These are phyloP conservation scores for Ramularia endophylla DNA, from an alignment of 2,329 filamentous ascomycete genomes.

Conservation along the genomic window DNA sequence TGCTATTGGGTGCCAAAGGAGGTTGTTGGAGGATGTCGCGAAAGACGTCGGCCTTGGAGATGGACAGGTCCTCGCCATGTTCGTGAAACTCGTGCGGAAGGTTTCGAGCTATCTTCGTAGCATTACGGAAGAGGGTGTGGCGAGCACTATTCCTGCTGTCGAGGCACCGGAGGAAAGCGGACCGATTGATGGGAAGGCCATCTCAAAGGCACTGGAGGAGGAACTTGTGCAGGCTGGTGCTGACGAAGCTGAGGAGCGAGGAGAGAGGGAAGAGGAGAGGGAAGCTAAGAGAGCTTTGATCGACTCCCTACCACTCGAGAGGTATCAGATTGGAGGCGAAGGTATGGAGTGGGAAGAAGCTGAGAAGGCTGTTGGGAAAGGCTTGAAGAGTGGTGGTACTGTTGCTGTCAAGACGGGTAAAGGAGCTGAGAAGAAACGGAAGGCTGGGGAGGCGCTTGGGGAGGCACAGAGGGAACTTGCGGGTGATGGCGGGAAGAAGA, in stretches of 20 bases:
- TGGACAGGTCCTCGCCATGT: constrained; percentile 87
- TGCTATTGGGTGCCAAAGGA: constrained; percentile 86
- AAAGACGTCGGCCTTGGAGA: constrained; percentile 68
- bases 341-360: constrained; percentile 52
- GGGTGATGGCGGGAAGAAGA: constrained; percentile 26
- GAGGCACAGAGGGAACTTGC: constrained; percentile 33
- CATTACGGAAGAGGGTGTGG: constrained; percentile 65
- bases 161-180: constrained; percentile 36
- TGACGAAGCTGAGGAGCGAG: constrained; percentile 71
- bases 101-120: constrained; percentile 70
- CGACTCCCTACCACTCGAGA: constrained; percentile 81
- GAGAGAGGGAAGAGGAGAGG: constrained; percentile 53
- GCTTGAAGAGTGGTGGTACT: constrained; percentile 52
- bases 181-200: constrained; percentile 44
- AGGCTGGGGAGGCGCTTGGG: constrained; percentile 32
- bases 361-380: constrained; percentile 63
- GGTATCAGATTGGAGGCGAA: constrained; percentile 56
- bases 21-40: constrained; percentile 74
- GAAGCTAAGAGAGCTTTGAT: constrained; percentile 84
- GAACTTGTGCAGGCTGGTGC: constrained; percentile 55
- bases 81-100: constrained; percentile 92
- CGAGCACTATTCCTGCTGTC: constrained; percentile 34
- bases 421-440: constrained; percentile 28
- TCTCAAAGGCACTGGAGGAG: constrained; percentile 58
- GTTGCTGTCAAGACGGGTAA: constrained; percentile 58